These are phyloP conservation scores for Penicillium cinerascens DNA, from an alignment of 495 filamentous ascomycete genomes.

Conservation along the genomic window DNA sequence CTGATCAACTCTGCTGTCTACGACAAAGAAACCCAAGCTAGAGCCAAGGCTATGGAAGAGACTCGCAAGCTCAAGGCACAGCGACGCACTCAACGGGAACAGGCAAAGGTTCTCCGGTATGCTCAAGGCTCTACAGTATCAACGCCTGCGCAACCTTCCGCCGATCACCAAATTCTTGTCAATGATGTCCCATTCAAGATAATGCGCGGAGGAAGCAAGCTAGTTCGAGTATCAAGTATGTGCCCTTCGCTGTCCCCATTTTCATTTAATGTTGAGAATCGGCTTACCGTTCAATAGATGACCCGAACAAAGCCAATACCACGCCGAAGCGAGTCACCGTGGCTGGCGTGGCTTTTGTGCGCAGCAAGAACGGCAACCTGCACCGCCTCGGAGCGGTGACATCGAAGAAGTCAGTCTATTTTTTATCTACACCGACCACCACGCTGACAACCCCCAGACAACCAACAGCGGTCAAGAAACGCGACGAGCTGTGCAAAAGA, in stretches of 20 bases:
- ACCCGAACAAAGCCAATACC: constrained; percentile 56
- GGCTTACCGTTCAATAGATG: constrained; percentile 55
- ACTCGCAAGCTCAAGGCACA: constrained; percentile 59
- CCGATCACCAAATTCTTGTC: constrained; percentile 64
- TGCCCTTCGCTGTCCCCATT: constrained; percentile 2
- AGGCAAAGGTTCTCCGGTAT: constrained; percentile 50
- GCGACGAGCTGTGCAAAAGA: constrained; percentile 76
- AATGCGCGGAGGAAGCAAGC: constrained; percentile 76
- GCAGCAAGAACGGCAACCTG: constrained; percentile 90
- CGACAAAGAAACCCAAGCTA: constrained; percentile 68
- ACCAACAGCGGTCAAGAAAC: constrained; percentile 58
- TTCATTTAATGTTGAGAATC: constrained; percentile 15
- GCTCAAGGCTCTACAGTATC: constrained; percentile 36
- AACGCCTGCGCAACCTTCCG: constrained; percentile 27
- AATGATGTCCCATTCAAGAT: constrained; percentile 77
- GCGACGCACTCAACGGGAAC: constrained; percentile 59
- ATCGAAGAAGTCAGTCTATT: constrained; percentile 37
- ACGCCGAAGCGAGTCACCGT: constrained; percentile 78
- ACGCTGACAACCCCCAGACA: constrained; percentile 32
- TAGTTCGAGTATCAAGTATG: constrained; percentile 73
- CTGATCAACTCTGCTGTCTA: constrained; percentile 83
- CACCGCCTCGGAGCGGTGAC: constrained; percentile 57
- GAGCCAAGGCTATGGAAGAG: constrained; percentile 71
- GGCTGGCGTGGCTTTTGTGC: constrained; percentile 79
- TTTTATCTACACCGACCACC: background rate